Evolutionary conservation across 1,284 basidiomycete genomes (phyloP).

Genomic region (Anthracocystis panici-leucophaei): DNA sequence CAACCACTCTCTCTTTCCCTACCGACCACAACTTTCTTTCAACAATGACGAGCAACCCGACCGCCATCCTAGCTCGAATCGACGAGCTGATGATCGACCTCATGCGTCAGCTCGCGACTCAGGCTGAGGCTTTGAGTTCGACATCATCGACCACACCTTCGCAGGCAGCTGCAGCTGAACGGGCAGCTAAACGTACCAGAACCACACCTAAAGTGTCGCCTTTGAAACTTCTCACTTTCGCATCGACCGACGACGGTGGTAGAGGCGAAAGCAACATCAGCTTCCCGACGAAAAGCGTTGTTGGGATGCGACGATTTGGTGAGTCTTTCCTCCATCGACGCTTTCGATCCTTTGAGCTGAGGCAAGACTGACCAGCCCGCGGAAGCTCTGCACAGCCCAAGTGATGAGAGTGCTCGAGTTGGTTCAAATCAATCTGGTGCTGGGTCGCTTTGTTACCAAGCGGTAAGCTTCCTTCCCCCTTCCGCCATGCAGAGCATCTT

Average conservation of each 20-base stretch:
- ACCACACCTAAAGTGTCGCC: neutral
- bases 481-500: neutral
- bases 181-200: conserved; percentile 8
- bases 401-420: conserved; percentile 42
- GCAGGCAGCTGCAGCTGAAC: neutral
- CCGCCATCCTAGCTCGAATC: conserved; percentile 19
- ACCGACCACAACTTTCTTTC: too few relatives aligned
- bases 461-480: conserved; percentile 31
- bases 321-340: neutral
- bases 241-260: neutral
- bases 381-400: conserved; percentile 24
- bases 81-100: conserved; percentile 24
- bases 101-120: conserved; percentile 15
- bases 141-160: neutral
- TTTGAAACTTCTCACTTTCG: neutral
- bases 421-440: conserved; percentile 36
- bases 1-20: neutral
- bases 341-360: neutral
- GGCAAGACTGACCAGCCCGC: too few relatives aligned
- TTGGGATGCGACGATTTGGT: conserved; percentile 27
- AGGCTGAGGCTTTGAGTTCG: neutral
- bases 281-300: conserved; percentile 18
- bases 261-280: neutral
- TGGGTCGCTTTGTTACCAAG: conserved; percentile 35
- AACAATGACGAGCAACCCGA: neutral